phyloP scores from a whole-genome alignment of 2,329 filamentous ascomycete genomes.

The Aspergillus spinulosporus region DNA sequence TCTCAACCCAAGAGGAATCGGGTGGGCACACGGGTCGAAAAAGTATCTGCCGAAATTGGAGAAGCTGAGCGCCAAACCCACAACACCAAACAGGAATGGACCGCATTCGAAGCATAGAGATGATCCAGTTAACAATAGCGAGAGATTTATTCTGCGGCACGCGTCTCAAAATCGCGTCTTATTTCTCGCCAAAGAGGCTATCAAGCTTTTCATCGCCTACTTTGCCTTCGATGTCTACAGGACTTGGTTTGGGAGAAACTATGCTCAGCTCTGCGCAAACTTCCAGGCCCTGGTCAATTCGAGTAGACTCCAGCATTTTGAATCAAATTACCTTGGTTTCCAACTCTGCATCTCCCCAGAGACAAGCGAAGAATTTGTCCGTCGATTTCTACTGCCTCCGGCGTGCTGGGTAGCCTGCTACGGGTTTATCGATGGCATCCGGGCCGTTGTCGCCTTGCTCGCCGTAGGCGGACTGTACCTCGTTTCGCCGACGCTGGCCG shows the following conservation, averaged over 20 bases:
- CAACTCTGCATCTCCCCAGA: neutral
- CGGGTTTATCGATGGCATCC: constrained; percentile 20
- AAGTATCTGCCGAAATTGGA: constrained; percentile 15
- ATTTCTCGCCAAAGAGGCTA: constrained; percentile 7
- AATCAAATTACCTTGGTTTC: neutral
- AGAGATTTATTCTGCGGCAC: neutral
- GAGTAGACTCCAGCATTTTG: neutral
- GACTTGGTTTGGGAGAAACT: constrained; percentile 12
- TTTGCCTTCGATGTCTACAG: constrained; percentile 17
- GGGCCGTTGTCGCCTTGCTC: constrained; percentile 10
- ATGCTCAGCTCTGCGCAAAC: constrained; percentile 3
- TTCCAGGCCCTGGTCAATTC: neutral
- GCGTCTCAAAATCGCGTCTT: neutral
- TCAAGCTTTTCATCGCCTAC: constrained; percentile 14
- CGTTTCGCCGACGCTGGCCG: constrained; percentile 6
- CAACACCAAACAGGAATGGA: neutral
- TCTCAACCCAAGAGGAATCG: constrained; percentile 21
- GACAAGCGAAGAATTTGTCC: constrained; percentile 9
- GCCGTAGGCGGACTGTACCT: constrained; percentile 10
- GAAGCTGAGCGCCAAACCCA: neutral
- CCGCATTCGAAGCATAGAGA: neutral
- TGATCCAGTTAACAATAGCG: neutral
- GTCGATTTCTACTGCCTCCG: constrained; percentile 15
- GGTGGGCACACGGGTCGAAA: constrained; percentile 18
- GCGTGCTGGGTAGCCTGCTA: constrained; percentile 19